Evolutionary conservation across 768 basidiomycete species (phyloP).

Genomic region (Podaxis sp.): DNA sequence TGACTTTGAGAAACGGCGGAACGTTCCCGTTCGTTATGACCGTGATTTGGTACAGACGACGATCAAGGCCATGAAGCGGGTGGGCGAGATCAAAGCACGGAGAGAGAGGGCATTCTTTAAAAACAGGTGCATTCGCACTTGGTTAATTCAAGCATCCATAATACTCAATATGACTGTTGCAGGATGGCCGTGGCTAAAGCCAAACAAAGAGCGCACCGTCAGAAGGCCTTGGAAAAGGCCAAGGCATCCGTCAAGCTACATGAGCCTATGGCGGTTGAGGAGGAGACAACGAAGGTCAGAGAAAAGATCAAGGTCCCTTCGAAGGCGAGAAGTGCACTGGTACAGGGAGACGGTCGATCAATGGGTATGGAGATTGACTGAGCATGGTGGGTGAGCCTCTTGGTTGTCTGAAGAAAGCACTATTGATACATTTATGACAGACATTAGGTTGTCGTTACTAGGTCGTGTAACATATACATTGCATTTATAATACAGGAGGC

Average conservation of each 20-base stretch:
- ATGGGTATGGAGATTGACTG: slow-evolving; percentile 92
- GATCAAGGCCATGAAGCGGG: slow-evolving; percentile 93
- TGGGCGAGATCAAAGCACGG: slow-evolving; percentile 87
- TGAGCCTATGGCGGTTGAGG: slow-evolving; percentile 54
- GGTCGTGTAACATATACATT: slow-evolving; percentile 17
- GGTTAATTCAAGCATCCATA: neutral
- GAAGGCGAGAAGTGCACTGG: slow-evolving; percentile 69
- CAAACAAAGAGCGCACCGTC: slow-evolving; percentile 73
- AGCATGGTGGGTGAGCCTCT: slow-evolving; percentile 18
- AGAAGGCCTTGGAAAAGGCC: slow-evolving; percentile 58
- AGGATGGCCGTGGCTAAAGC: slow-evolving; percentile 87
- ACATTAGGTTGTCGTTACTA: slow-evolving; percentile 21
- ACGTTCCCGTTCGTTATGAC: slow-evolving; percentile 96
- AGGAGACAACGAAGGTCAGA: slow-evolving; percentile 32
- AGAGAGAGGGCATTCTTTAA: slow-evolving; percentile 97
- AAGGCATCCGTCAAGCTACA: slow-evolving; percentile 64
- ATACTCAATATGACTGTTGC: neutral
- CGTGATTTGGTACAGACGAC: slow-evolving; percentile 92
- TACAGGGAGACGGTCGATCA: slow-evolving; percentile 79
- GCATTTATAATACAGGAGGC: slow-evolving; percentile 12
- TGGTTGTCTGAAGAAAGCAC: neutral
- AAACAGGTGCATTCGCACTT: slow-evolving; percentile 56
- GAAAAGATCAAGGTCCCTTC: slow-evolving; percentile 78
- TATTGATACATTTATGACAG: neutral
- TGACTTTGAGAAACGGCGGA: slow-evolving; percentile 98